Base-by-base conservation (phyloP, 2,329 filamentous ascomycete genomes). In the Trichoderma endophyticum region DNA sequence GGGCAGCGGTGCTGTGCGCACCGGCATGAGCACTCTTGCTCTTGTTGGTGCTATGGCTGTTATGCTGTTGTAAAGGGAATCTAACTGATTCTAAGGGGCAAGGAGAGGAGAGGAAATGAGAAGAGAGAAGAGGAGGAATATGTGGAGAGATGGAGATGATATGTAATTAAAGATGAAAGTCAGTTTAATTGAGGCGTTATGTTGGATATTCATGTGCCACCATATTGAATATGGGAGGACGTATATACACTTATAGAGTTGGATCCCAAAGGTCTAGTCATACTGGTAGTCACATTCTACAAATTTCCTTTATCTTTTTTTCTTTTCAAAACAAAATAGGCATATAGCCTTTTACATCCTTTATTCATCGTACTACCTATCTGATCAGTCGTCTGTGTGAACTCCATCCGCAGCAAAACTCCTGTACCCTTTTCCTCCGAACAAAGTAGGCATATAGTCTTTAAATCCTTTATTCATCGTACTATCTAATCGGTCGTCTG, bases 1-100 rank as follows among this genome's bases (percentile, higher is more conserved):
- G 54, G 70, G 73, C 70, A 74, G 65, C 71, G 72, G 76, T 67
- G 76, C 75, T 24, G 73, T 69, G 63, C 75, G 74, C 70, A 56
- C 74, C 39, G 70, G 76, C 63, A 62, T 74, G 70, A 76, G 75
- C 72, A 67, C 73, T 43, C 32, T 77, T 66, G 74, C 72, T 36
- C 69, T 75, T 28, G 64, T 77, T 59, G 74, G 74, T 54, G 74
- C 69, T 56, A 61, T 74, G 34, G 71, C 65, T 14, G 75, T 72
- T 61, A 60, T 78, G 73, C 68, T 70, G 60, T 36, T 70, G 59
- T 70, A 70, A 57, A 18, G 30, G 14, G 43, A 51, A 51, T 9
- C 43, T 0, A 32, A 32, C 8, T 62, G 21, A 70, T 34, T 60
- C n/a, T 48, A n/a, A 43, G 39, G 65, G 11, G n/a, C 11, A 4